These are phyloP conservation scores for Xanthoceras sorbifolium DNA, from an alignment of 345 rosid genomes.

Conservation along the genomic window DNA sequence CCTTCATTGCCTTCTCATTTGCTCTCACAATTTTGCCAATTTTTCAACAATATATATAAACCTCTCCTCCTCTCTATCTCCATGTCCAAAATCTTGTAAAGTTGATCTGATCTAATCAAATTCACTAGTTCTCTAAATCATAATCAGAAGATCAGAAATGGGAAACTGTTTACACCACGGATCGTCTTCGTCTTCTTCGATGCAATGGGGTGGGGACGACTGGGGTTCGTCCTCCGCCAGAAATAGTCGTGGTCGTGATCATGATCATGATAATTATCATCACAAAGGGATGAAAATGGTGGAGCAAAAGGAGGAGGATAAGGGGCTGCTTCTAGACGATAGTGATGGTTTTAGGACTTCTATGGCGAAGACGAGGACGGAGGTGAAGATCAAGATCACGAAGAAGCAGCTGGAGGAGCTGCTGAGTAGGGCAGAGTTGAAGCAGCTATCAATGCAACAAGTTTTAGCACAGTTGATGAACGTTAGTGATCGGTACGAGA, in stretches of 20 bases:
- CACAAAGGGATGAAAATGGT: slow-evolving; percentile 7
- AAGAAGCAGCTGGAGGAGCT: slow-evolving; percentile 59
- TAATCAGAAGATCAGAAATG: slow-evolving; percentile 27
- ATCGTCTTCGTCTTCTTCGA: slow-evolving; percentile 21
- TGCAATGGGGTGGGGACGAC: slow-evolving; percentile 58
- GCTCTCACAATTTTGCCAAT: no score
- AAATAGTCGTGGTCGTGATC: neutral
- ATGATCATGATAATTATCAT: no score
- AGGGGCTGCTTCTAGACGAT: slow-evolving; percentile 18
- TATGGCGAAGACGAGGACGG: neutral
- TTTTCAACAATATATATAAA: no score
- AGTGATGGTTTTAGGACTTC: slow-evolving; percentile 26
- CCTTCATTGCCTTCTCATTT: no score
- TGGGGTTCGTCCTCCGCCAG: slow-evolving; percentile 31
- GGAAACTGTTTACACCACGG: slow-evolving; percentile 51
- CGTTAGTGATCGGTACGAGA: slow-evolving; percentile 16
- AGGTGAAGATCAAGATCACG: slow-evolving; percentile 58
- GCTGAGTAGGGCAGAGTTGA: slow-evolving; percentile 42
- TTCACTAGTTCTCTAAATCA: neutral
- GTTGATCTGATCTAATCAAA: neutral
- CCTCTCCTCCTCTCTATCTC: neutral
- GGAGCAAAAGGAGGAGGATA: slow-evolving; percentile 15
- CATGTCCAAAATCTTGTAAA: slow-evolving; percentile 16
- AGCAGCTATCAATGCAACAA: slow-evolving; percentile 43
- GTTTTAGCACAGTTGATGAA: slow-evolving; percentile 40